phyloP scores from a whole-genome alignment of 2,329 filamentous ascomycete species.

The Dryadomyces sulphureus region DNA sequence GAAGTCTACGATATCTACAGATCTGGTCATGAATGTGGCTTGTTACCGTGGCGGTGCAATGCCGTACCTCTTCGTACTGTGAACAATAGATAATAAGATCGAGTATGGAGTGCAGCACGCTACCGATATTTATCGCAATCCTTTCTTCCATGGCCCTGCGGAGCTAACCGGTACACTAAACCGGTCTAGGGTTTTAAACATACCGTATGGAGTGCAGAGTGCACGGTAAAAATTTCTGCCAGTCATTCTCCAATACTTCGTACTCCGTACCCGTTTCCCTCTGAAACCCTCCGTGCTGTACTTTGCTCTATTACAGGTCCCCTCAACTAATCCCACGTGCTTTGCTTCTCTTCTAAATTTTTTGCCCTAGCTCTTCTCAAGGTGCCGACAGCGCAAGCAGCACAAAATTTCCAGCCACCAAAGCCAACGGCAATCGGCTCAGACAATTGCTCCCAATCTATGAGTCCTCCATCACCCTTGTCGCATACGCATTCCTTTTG shows the following conservation, averaged over 20 bases:
- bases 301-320: no score
- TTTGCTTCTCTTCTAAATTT: neutral
- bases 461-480: neutral
- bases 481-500: neutral
- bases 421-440: neutral
- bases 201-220: no score
- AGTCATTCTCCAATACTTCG: no score
- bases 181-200: neutral
- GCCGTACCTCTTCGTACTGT: no score
- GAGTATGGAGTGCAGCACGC: no score
- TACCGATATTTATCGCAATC: neutral
- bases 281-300: no score
- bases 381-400: conserved; percentile 7
- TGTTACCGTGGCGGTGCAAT: no score
- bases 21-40: no score
- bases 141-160: neutral
- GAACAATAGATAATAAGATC: no score
- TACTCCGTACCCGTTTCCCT: no score
- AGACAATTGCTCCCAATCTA: neutral
- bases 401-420: conserved; percentile 5
- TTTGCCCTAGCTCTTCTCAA: conserved; percentile 1
- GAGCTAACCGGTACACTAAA: neutral
- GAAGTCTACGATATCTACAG: no score
- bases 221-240: neutral
- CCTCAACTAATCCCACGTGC: neutral